These are phyloP conservation scores for Geosmithia putterillii DNA, from an alignment of 2,329 filamentous ascomycete species.

Conservation along the genomic window DNA sequence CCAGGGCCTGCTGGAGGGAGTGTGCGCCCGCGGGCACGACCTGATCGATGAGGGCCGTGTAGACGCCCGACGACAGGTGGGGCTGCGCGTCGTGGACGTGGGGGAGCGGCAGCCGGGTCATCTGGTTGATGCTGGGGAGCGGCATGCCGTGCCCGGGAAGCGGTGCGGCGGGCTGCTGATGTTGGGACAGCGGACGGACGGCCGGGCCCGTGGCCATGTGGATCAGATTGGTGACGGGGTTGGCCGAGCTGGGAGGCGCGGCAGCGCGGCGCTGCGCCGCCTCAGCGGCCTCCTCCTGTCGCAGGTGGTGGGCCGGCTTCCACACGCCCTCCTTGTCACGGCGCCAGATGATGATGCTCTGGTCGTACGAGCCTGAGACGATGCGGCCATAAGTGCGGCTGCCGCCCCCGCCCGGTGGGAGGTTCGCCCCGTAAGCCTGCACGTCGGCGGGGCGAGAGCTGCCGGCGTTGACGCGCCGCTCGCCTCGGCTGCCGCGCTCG, in stretches of 20 bases:
- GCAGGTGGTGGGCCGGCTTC: slow-evolving; percentile 63
- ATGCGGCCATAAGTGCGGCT: slow-evolving; percentile 87
- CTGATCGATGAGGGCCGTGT: slow-evolving; percentile 39
- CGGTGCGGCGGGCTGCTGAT: slow-evolving; percentile 1
- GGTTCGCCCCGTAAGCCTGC: slow-evolving; percentile 67
- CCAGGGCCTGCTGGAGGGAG: slow-evolving; percentile 31
- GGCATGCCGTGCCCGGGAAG: slow-evolving; percentile 3
- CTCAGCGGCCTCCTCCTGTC: slow-evolving; percentile 58
- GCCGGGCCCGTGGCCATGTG: slow-evolving; percentile 5
- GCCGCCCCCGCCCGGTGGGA: slow-evolving; percentile 84
- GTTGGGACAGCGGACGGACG: slow-evolving; percentile 4
- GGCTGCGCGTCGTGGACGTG: slow-evolving; percentile 2
- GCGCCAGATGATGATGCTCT: slow-evolving; percentile 91
- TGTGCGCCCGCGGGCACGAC: slow-evolving; percentile 36
- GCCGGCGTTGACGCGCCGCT: slow-evolving; percentile 50
- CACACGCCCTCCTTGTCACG: slow-evolving; percentile 76
- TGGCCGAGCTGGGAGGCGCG: neutral
- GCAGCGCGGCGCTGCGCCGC: slow-evolving; percentile 22
- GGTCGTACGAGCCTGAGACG: slow-evolving; percentile 92
- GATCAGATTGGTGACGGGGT: neutral
- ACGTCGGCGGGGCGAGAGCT: slow-evolving; percentile 66
- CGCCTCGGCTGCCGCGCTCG: slow-evolving; percentile 18
- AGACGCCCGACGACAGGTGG: slow-evolving; percentile 18
- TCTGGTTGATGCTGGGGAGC: slow-evolving; percentile 2
- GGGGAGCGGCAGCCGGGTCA: slow-evolving; percentile 1